Conservation (phyloP, 2,329 filamentous ascomycete genomes). For the Hypoxylon sp. region DNA sequence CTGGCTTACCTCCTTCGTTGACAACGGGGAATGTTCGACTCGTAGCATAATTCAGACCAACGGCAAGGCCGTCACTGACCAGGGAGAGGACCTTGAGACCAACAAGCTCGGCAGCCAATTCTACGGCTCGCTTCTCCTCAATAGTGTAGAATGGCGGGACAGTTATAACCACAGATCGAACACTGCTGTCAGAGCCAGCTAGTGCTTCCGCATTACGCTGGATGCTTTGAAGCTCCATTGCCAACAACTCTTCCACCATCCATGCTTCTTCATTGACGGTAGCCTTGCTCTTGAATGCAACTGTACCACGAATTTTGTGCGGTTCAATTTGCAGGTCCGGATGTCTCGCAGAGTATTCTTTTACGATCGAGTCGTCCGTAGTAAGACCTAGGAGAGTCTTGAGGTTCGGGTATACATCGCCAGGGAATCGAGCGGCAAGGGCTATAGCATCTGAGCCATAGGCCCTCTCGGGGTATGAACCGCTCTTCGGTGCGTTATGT, state of each 20-base stretch:
- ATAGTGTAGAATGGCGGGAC: slow-evolving; percentile 90
- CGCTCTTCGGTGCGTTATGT: slow-evolving; percentile 73
- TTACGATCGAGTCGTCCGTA: slow-evolving; percentile 71
- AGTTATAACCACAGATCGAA: slow-evolving; percentile 89
- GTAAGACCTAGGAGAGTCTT: slow-evolving; percentile 89
- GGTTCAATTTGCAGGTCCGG: slow-evolving; percentile 81
- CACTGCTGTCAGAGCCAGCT: slow-evolving; percentile 79
- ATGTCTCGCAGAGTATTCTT: slow-evolving; percentile 81
- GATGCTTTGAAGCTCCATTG: slow-evolving; percentile 95
- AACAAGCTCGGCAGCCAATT: slow-evolving; percentile 87
- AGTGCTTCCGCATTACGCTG: slow-evolving; percentile 88
- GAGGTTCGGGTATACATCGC: slow-evolving; percentile 94
- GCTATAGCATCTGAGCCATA: slow-evolving; percentile 95
- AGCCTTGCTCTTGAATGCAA: slow-evolving; percentile 83
- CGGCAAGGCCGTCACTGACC: slow-evolving; percentile 90
- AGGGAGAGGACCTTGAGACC: slow-evolving; percentile 88
- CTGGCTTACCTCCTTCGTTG: slow-evolving; percentile 85
- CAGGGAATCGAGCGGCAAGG: slow-evolving; percentile 87
- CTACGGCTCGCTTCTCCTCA: slow-evolving; percentile 89
- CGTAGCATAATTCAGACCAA: slow-evolving; percentile 95
- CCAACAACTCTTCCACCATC: slow-evolving; percentile 92
- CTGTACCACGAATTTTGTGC: slow-evolving; percentile 74
- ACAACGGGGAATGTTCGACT: slow-evolving; percentile 89
- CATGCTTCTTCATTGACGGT: slow-evolving; percentile 73
- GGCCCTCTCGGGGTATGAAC: slow-evolving; percentile 85